Conservation (phyloP, 164 flowering plant species). For the Malania oleifera region DNA sequence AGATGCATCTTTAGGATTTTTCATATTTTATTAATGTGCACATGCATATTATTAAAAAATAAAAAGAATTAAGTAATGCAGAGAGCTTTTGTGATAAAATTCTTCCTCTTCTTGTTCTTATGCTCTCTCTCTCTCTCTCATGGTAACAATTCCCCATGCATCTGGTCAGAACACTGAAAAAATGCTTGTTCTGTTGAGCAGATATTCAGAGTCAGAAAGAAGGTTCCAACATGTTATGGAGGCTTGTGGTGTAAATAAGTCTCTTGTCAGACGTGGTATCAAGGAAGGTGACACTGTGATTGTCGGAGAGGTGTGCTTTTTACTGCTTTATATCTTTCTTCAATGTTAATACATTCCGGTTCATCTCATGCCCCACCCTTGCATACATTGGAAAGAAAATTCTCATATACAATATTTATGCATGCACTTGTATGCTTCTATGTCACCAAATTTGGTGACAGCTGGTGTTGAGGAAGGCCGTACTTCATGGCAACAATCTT, state of each 20-base stretch:
- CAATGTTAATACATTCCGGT: background rate
- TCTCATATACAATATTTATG: too few species aligned
- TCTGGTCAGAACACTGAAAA: background rate
- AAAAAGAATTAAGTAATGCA: conserved; percentile 1
- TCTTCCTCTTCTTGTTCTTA: too few species aligned
- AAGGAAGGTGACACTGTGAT: conserved; percentile 94
- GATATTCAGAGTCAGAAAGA: conserved; percentile 80
- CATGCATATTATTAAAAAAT: too few species aligned
- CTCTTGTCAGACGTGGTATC: conserved; percentile 76
- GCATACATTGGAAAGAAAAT: background rate
- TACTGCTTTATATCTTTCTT: background rate
- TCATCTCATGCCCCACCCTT: background rate
- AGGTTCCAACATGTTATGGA: conserved; percentile 95
- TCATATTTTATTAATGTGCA: background rate
- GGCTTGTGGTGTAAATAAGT: conserved; percentile 88
- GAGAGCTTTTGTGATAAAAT: too few species aligned
- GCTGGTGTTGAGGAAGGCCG: too few species aligned
- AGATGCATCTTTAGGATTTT: background rate
- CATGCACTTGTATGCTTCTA: too few species aligned
- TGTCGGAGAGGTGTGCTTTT: conserved; percentile 72
- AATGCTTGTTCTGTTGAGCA: conserved; percentile 19
- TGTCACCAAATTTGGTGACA: too few species aligned
- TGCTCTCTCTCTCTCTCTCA: background rate
- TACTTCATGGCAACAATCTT: too few species aligned
- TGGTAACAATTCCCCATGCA: background rate